Evolutionary conservation across 305 asterid genomes (phyloP).

Genomic region (Fraxinus angustifolia): DNA sequence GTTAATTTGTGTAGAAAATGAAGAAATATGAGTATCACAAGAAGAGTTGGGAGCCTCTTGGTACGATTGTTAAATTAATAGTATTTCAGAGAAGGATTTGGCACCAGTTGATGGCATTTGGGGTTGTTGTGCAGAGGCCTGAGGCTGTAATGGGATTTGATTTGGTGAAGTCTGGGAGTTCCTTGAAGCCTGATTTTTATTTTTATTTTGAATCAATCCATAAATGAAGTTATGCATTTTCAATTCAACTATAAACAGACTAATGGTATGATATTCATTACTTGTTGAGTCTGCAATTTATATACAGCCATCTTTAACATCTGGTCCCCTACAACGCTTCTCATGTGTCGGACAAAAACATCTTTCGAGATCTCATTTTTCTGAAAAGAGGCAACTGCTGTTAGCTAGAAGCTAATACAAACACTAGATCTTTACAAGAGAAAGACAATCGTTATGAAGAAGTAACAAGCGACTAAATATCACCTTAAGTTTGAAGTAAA

Average conservation of each 20-base stretch:
- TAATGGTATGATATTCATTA: conserved; percentile 22
- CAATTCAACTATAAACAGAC: conserved; percentile 13
- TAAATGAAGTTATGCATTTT: conserved; percentile 12
- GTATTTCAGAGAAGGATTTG: conserved; percentile 22
- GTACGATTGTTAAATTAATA: conserved; percentile 4
- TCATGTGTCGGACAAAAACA: conserved; percentile 73
- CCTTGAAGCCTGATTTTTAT: conserved; percentile 49
- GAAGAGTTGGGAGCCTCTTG: conserved; percentile 12
- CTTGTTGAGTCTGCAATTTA: conserved; percentile 73
- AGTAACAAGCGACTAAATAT: conserved; percentile 25
- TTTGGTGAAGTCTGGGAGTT: conserved; percentile 38
- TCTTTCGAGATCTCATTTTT: conserved; percentile 84
- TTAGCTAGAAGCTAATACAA: conserved; percentile 18
- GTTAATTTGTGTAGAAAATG: conserved; percentile 31
- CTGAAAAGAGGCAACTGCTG: conserved; percentile 41
- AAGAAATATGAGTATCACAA: conserved; percentile 26
- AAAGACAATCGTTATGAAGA: conserved; percentile 3
- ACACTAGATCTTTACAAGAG: conserved; percentile 4
- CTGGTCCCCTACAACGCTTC: conserved; percentile 86
- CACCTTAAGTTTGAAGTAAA: conserved; percentile 70
- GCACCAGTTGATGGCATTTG: conserved; percentile 54
- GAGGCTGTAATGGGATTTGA: conserved; percentile 55
- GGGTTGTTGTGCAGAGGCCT: conserved; percentile 50
- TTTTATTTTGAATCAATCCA: conserved; percentile 20
- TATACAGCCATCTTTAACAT: conserved; percentile 86